These are phyloP conservation scores for Ceratobasidium sp. DNA, from an alignment of 1,284 basidiomycete genomes.

Conservation along the genomic window DNA sequence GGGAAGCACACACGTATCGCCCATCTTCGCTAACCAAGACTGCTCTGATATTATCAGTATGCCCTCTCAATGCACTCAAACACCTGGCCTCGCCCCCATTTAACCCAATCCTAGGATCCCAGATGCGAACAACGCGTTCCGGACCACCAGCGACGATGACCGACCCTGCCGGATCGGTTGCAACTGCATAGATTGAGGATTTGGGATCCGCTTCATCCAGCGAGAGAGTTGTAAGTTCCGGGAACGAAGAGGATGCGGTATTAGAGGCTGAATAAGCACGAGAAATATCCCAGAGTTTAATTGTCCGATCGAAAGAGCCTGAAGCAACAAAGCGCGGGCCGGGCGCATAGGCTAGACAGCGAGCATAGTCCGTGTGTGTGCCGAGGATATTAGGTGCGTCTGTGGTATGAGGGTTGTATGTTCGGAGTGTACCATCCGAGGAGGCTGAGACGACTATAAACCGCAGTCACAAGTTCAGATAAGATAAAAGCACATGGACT, in stretches of 20 bases:
- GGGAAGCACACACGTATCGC: constrained; percentile 73
- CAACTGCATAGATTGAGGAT: constrained; percentile 80
- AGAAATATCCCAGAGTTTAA: constrained; percentile 93
- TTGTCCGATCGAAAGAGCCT: constrained; percentile 91
- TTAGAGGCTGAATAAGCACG: constrained; percentile 48
- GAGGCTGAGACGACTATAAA: constrained; percentile 88
- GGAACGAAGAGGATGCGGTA: constrained; percentile 22
- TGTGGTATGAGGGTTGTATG: constrained; percentile 87
- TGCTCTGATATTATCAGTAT: constrained; percentile 94
- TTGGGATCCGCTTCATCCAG: constrained; percentile 62
- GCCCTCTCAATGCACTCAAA: constrained; percentile 58
- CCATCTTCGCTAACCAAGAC: constrained; percentile 90
- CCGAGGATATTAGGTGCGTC: constrained; percentile 70
- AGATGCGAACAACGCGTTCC: constrained; percentile 87
- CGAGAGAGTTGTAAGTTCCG: constrained; percentile 48
- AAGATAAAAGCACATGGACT: neutral
- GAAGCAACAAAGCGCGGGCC: constrained; percentile 89
- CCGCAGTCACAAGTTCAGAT: neutral
- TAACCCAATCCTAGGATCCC: constrained; percentile 85
- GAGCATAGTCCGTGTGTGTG: constrained; percentile 91
- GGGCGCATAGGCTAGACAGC: constrained; percentile 81
- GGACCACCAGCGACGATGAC: constrained; percentile 90
- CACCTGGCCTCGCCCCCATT: constrained; percentile 51
- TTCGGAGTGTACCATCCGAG: constrained; percentile 92
- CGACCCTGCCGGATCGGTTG: constrained; percentile 79